Evolutionary conservation across 257 asterid genomes (phyloP), one percentile per base, ranked within the genome.

Genomic region (Verbena officinalis): DNA sequence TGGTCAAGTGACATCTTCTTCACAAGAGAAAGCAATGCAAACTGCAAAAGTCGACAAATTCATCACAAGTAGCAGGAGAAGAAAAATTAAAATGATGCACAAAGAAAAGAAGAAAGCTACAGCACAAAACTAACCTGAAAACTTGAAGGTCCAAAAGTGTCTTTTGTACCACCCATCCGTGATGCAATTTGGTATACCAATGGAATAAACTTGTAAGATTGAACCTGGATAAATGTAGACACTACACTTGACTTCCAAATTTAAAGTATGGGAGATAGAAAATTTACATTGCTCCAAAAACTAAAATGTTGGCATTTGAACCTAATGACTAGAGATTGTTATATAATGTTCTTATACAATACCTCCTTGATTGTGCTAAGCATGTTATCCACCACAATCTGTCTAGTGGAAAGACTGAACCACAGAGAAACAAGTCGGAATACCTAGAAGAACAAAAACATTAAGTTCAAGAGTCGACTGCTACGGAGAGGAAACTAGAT

Each of bases 151-250:
- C 90, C 96, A 49, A 48, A 82, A 49, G 85, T 69, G 59, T 85
- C 96, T 77, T 81, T 90, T 59, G 87, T 52, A 73, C 96, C 81
- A 59, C 99, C 95, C 87, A 93, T 77, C 64, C 99, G 81, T 63
- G 97, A 93, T 21, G 99, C 99, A 75, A 90, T 93, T 87, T 93
- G 99, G 79, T 93, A 93, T 33, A 84, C 96, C 83, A 93, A 70
- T 72, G 76, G 88, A 68, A 93, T 75, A 81, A 93, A 93, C 81
- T 93, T 93, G 75, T 87, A 83, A 56, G 97, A 93, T 69, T 84
- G 99, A 64, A 93, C 99, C 99, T 90, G 77, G 45, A 64, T 10
- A 58, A 33, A 78, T 33, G 69, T 21, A 40, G 50, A 62, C 45
- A 59, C 66, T 65, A 38, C 34, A 45, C 67, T 60, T 56, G 55